These are phyloP conservation scores for Xylaria hypoxylon DNA, from an alignment of 2,329 filamentous ascomycete species.

Conservation along the genomic window DNA sequence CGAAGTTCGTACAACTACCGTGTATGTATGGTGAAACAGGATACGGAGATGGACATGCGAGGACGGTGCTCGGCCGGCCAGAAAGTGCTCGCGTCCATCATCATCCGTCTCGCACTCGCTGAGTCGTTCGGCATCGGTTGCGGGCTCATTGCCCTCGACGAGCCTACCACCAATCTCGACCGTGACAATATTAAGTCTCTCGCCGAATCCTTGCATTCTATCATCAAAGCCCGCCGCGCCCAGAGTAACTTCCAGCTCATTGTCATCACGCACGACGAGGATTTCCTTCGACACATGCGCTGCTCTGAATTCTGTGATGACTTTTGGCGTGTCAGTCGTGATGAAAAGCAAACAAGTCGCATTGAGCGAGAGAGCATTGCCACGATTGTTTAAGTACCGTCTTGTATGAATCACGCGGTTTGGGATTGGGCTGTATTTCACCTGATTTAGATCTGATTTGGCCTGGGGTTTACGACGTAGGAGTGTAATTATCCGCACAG, in stretches of 20 bases:
- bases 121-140: constrained; percentile 98
- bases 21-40: constrained; percentile 96
- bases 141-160: constrained; percentile 94
- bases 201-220: constrained; percentile 84
- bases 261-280: constrained; percentile 98
- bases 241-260: constrained; percentile 98
- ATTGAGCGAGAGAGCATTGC: constrained; percentile 78
- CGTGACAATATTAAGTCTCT: constrained; percentile 93
- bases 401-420: constrained; percentile 40
- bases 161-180: constrained; percentile 97
- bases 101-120: constrained; percentile 94
- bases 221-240: constrained; percentile 83
- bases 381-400: constrained; percentile 53
- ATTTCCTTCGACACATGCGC: constrained; percentile 93
- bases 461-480: not conserved
- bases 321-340: constrained; percentile 87
- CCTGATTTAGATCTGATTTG: constrained; percentile 19
- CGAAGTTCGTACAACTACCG: constrained; percentile 96
- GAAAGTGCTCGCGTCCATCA: constrained; percentile 95
- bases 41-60: constrained; percentile 99
- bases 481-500: constrained; percentile 22
- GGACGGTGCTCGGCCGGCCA: constrained; percentile 96
- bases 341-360: constrained; percentile 86
- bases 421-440: not conserved
- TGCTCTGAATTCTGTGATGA: constrained; percentile 92